These are phyloP conservation scores for Rhizophagus clarus DNA, from an alignment of 192 early-diverging fungal species.

Conservation along the genomic window DNA sequence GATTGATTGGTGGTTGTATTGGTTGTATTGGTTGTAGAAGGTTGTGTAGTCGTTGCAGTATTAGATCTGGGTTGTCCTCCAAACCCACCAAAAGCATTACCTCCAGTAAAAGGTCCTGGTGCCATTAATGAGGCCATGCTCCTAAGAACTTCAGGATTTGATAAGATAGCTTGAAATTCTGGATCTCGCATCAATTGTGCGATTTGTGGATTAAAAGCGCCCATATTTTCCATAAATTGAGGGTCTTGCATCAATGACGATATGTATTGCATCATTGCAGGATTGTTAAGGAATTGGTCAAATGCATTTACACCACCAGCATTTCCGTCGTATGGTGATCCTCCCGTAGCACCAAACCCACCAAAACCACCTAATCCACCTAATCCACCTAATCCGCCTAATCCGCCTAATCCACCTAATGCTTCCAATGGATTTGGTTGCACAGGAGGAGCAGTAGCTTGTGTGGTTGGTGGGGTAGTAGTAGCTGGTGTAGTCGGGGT, in stretches of 20 bases:
- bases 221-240: slow-evolving; percentile 81
- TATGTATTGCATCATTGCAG: slow-evolving; percentile 82
- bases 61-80: slow-evolving; percentile 23
- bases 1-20: neutral
- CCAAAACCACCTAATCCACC: slow-evolving; percentile 41
- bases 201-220: slow-evolving; percentile 80
- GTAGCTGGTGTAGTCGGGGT: neutral
- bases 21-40: slow-evolving; percentile 29
- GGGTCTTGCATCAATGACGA: slow-evolving; percentile 82
- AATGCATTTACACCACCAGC: slow-evolving; percentile 61
- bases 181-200: slow-evolving; percentile 80
- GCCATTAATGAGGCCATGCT: slow-evolving; percentile 58
- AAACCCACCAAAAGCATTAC: slow-evolving; percentile 16
- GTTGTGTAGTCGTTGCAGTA: slow-evolving; percentile 35
- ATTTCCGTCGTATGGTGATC: slow-evolving; percentile 69
- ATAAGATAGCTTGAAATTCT: slow-evolving; percentile 77
- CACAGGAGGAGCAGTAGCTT: slow-evolving; percentile 1
- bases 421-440: slow-evolving; percentile 45
- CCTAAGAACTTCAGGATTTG: slow-evolving; percentile 82
- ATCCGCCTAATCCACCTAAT: slow-evolving; percentile 54
- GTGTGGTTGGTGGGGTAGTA: slow-evolving; percentile 21
- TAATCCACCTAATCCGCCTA: slow-evolving; percentile 56
- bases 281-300: slow-evolving; percentile 74
- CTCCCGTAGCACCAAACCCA: slow-evolving; percentile 42
- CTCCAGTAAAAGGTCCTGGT: slow-evolving; percentile 24